A percentile compares a stretch with the other conserved stretches of the same genome.
Evolutionary conservation across 1,139 yeast genomes (phyloP).

Genomic region (Spathaspora sp.): DNA sequence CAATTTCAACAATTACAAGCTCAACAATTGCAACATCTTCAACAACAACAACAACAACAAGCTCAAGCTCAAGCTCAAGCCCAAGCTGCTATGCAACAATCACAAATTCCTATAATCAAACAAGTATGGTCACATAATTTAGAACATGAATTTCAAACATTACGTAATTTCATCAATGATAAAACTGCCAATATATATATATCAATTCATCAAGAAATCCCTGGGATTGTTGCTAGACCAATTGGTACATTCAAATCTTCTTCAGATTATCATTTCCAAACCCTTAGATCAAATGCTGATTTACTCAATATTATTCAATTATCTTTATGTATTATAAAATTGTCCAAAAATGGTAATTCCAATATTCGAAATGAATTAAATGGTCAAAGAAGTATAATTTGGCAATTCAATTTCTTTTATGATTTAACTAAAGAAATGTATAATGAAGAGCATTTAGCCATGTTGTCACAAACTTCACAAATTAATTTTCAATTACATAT

Average conservation of each 20-base stretch:
- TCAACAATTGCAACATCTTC: conserved; percentile 14
- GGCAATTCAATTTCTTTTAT: conserved; percentile 94
- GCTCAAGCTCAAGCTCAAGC: conserved; percentile 15
- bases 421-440: conserved; percentile 80
- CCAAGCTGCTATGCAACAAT: conserved; percentile 14
- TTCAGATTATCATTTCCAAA: conserved; percentile 93
- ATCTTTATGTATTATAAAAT: conserved; percentile 81
- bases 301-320: conserved; percentile 82
- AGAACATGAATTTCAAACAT: conserved; percentile 73
- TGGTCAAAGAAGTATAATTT: conserved; percentile 64
- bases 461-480: conserved; percentile 73
- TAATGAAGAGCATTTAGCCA: conserved; percentile 71
- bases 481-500: conserved; percentile 77
- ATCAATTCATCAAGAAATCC: conserved; percentile 87
- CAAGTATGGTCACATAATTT: conserved; percentile 89
- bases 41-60: conserved; percentile 16
- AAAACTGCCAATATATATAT: conserved; percentile 60
- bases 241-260: conserved; percentile 92
- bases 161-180: conserved; percentile 65
- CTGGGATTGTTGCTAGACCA: conserved; percentile 95
- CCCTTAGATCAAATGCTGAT: conserved; percentile 89
- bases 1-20: conserved; percentile 17
- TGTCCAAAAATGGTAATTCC: conserved; percentile 36
- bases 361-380: conserved; percentile 37
- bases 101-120: conserved; percentile 42